These are phyloP conservation scores for Oemleria cerasiformis DNA, from an alignment of 306 rosid species.

Conservation along the genomic window DNA sequence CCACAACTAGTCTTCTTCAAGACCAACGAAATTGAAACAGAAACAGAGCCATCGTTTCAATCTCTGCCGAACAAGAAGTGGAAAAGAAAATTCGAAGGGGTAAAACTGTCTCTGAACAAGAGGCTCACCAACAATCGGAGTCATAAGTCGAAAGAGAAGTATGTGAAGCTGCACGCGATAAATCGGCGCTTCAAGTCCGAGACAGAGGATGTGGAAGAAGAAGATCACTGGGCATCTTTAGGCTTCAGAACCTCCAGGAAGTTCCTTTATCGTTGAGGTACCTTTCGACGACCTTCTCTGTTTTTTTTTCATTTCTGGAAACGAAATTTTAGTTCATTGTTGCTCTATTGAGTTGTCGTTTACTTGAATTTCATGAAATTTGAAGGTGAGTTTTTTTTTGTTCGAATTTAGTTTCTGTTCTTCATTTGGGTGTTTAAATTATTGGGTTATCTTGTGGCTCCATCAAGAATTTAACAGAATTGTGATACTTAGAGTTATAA, in stretches of 20 bases:
- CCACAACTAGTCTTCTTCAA: not conserved
- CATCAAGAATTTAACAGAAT: not conserved
- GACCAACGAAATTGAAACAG: not conserved
- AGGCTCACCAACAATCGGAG: not conserved
- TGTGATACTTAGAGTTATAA: not conserved
- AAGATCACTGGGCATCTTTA: not conserved
- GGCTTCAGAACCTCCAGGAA: slow-evolving; percentile 4
- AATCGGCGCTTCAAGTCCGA: not conserved
- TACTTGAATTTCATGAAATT: not conserved
- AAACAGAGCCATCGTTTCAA: not conserved
- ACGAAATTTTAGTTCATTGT: not conserved
- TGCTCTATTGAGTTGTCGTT: not conserved
- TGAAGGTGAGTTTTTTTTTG: not conserved
- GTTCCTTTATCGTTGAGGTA: not conserved
- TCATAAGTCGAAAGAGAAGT: not conserved
- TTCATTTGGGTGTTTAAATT: not conserved
- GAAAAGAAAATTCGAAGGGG: not conserved
- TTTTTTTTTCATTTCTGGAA: not conserved
- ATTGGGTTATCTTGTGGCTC: not conserved
- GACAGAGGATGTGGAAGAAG: not conserved
- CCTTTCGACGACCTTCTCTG: not conserved
- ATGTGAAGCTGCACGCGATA: not conserved
- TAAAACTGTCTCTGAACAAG: too few relatives aligned
- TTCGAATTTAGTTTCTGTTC: not conserved
- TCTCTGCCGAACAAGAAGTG: not conserved